Evolutionary conservation across 305 asterid genomes (phyloP).

Genomic region (Solanum hybrid): DNA sequence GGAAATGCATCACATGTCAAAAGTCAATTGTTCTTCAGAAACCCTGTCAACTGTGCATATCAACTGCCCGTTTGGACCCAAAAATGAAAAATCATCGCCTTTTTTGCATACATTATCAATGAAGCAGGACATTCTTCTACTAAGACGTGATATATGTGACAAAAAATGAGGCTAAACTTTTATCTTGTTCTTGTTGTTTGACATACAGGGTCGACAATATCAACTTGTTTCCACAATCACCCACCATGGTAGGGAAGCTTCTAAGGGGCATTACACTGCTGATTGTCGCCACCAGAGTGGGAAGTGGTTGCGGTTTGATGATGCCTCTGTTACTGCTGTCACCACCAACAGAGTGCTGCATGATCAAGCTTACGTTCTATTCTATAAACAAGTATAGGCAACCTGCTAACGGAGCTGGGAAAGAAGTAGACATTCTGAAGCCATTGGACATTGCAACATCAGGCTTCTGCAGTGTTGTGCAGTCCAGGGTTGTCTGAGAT

Average conservation of each 20-base stretch:
- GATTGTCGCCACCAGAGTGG: constrained; percentile 49
- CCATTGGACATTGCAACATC: neutral
- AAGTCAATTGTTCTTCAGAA: neutral
- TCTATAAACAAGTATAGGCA: constrained; percentile 57
- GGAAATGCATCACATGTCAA: neutral
- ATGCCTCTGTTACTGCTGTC: constrained; percentile 51
- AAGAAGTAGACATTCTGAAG: neutral
- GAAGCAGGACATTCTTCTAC: neutral
- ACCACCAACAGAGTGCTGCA: constrained; percentile 52
- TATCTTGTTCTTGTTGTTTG: neutral
- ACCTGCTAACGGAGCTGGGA: neutral
- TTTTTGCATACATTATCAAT: neutral
- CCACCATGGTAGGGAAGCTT: constrained; percentile 88
- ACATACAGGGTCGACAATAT: constrained; percentile 65
- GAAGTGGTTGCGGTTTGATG: constrained; percentile 84
- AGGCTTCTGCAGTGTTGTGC: neutral
- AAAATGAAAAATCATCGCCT: neutral
- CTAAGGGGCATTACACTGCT: constrained; percentile 90
- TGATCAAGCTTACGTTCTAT: constrained; percentile 79
- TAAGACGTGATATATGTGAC: neutral
- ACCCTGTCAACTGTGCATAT: neutral
- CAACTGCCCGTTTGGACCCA: neutral
- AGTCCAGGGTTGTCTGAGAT: neutral
- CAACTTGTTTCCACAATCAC: constrained; percentile 79
- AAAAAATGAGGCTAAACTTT: neutral